A percentile compares a stretch with the other conserved stretches of the same genome.
Evolutionary conservation across 371 early-diverging fungal species (phyloP).

Genomic region (Conidiobolus incongruus): DNA sequence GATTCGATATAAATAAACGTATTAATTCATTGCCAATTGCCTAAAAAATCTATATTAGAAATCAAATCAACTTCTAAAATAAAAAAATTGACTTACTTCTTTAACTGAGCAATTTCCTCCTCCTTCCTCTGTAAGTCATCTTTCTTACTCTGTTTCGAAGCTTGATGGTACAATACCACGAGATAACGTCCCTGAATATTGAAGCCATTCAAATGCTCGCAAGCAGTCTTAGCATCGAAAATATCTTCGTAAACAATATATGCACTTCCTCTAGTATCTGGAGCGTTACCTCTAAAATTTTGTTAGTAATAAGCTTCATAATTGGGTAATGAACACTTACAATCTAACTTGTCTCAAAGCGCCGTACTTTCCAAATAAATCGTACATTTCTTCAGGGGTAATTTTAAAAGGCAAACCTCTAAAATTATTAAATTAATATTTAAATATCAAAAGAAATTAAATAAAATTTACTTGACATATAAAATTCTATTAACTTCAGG

Average conservation of each 20-base stretch:
- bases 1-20: no score
- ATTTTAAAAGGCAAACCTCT: constrained; percentile 90
- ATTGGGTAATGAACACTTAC: constrained; percentile 18
- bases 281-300: constrained; percentile 41
- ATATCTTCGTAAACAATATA: constrained; percentile 94
- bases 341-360: constrained; percentile 85
- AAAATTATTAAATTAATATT: not conserved
- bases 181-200: constrained; percentile 87
- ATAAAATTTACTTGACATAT: constrained; percentile 42
- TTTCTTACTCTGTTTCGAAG: constrained; percentile 56
- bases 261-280: constrained; percentile 81
- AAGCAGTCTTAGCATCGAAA: constrained; percentile 91
- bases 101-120: constrained; percentile 59
- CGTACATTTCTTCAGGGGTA: constrained; percentile 84
- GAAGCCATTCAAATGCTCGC: constrained; percentile 85
- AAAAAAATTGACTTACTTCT: constrained; percentile 18
- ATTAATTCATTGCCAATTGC: no score
- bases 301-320: not conserved
- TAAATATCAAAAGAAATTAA: not conserved
- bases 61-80: not conserved
- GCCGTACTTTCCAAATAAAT: constrained; percentile 94
- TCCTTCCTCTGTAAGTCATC: constrained; percentile 68
- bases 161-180: constrained; percentile 82
- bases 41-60: not conserved
- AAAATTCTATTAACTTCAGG: constrained; percentile 84